Percentiles rank a stretch among this genome's conserved stretches.
Conservation (phyloP, 1,139 yeast species). For the Candida sanyaensis region DNA sequence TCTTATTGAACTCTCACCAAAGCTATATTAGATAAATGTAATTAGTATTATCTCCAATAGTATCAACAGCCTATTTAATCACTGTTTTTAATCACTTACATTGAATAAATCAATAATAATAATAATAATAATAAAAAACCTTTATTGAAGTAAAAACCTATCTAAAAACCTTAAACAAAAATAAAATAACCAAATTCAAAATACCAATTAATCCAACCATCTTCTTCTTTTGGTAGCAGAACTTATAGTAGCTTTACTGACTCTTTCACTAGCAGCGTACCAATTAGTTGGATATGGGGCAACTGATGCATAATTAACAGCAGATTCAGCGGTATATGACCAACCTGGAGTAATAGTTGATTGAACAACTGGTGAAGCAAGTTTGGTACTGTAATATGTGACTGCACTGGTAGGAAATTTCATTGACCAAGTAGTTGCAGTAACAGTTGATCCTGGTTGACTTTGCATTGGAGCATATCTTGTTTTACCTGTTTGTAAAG, state of each 20-base stretch:
- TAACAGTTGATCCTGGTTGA: slow-evolving; percentile 74
- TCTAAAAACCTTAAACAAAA: neutral
- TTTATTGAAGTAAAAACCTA: neutral
- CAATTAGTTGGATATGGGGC: slow-evolving; percentile 64
- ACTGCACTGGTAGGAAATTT: slow-evolving; percentile 68
- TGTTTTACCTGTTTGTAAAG: slow-evolving; percentile 71
- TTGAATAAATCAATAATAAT: too few relatives aligned
- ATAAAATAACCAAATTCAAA: neutral
- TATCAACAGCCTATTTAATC: too few relatives aligned
- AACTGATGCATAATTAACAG: slow-evolving; percentile 64
- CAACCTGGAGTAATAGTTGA: slow-evolving; percentile 83
- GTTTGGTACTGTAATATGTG: slow-evolving; percentile 49
- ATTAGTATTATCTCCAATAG: too few relatives aligned
- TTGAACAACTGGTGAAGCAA: slow-evolving; percentile 43
- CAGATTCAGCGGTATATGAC: slow-evolving; percentile 69
- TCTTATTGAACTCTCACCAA: too few relatives aligned
- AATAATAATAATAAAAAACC: neutral
- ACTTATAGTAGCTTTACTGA: slow-evolving; percentile 40
- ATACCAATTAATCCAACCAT: slow-evolving; percentile 25
- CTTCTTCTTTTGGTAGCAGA: slow-evolving; percentile 33
- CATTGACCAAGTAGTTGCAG: slow-evolving; percentile 65
- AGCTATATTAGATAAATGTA: too few relatives aligned
- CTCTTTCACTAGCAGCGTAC: slow-evolving; percentile 44
- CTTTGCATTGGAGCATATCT: slow-evolving; percentile 90
- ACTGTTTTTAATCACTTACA: too few relatives aligned